Evolutionary conservation across 163 green algal genomes (phyloP).

Genomic region (Scenedesmus sp.): DNA sequence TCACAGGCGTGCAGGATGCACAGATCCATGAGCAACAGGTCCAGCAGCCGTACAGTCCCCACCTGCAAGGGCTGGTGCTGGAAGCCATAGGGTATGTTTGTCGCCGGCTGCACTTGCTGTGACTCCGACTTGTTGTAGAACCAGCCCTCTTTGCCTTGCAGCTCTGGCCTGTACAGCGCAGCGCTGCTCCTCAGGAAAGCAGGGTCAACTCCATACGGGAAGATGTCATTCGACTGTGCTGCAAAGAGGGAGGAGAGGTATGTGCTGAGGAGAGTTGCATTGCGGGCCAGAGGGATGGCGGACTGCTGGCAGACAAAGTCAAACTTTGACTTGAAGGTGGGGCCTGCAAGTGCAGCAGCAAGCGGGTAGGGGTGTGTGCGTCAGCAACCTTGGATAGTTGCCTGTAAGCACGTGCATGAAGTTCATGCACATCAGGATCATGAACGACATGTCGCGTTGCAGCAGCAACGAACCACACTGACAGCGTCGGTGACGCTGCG

Average conservation of each 20-base stretch:
- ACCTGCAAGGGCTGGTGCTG: constrained; percentile 31
- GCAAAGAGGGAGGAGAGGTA: constrained; percentile 44
- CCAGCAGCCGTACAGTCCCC: background rate
- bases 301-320: constrained; percentile 33
- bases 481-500: background rate
- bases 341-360: background rate
- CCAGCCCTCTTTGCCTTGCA: constrained; percentile 26
- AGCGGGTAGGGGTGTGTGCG: background rate
- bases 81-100: constrained; percentile 61
- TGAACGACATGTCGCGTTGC: too few relatives aligned
- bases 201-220: constrained; percentile 63
- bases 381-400: background rate
- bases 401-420: background rate
- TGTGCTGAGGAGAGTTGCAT: background rate
- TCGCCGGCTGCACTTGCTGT: constrained; percentile 37
- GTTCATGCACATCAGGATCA: too few relatives aligned
- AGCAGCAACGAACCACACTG: too few relatives aligned
- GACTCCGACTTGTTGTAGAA: constrained; percentile 62
- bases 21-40: too few relatives aligned
- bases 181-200: constrained; percentile 61
- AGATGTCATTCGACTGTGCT: background rate
- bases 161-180: constrained; percentile 56
- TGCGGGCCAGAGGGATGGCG: constrained; percentile 25
- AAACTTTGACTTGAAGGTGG: background rate
- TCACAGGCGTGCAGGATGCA: constrained; percentile 1